phyloP scores from a whole-genome alignment of 169 alveolate species.

The Cryptosporidium sp. region DNA sequence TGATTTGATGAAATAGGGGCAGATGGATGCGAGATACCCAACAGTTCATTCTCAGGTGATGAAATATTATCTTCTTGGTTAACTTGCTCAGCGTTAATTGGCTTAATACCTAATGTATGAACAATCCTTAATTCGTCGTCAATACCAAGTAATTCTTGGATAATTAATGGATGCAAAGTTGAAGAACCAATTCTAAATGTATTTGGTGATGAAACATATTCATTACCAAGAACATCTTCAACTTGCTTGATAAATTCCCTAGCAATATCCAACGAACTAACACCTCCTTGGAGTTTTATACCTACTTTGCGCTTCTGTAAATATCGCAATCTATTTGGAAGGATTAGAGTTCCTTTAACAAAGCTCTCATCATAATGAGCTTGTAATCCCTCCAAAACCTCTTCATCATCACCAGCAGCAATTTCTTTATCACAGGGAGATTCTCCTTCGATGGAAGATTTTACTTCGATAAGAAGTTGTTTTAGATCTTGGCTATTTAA shows the following conservation, averaged over 20 bases:
- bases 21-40: constrained; percentile 64
- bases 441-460: constrained; percentile 56
- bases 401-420: constrained; percentile 76
- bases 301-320: constrained; percentile 61
- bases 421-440: constrained; percentile 72
- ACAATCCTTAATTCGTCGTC: constrained; percentile 65
- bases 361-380: constrained; percentile 58
- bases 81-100: not conserved
- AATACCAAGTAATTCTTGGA: constrained; percentile 43
- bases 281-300: constrained; percentile 71
- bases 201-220: constrained; percentile 52
- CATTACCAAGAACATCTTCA: constrained; percentile 31
- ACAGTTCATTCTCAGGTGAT: constrained; percentile 25
- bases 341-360: constrained; percentile 45
- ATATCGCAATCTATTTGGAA: constrained; percentile 62
- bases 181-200: constrained; percentile 76
- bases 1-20: constrained; percentile 45
- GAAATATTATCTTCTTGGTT: not conserved
- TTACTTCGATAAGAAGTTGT: constrained; percentile 16
- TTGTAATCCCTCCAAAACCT: constrained; percentile 37
- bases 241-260: constrained; percentile 55
- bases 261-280: constrained; percentile 50
- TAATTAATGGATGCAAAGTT: constrained; percentile 59
- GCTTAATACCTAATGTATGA: constrained; percentile 67
- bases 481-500: constrained; percentile 33